A percentile compares a stretch with the other conserved stretches of the same genome.
These are phyloP conservation scores for Teratosphaeria zuluensis DNA, from an alignment of 2,329 filamentous ascomycete genomes.

Conservation along the genomic window DNA sequence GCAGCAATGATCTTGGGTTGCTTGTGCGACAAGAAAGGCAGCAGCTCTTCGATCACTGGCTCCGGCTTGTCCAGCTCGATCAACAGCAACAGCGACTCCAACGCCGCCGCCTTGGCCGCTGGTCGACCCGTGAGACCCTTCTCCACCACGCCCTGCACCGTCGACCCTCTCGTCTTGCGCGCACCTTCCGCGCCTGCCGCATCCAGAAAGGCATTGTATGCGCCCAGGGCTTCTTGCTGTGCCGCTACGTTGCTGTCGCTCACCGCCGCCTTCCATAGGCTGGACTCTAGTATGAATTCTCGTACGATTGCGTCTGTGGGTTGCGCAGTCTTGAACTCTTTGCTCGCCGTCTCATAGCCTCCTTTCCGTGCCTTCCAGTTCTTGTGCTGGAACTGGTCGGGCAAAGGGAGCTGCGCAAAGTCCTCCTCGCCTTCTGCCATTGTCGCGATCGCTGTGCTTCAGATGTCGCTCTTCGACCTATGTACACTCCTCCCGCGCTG, in stretches of 20 bases:
- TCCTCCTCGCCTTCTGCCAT: constrained; percentile 69
- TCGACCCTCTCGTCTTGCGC: constrained; percentile 59
- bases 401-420: constrained; percentile 65
- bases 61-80: constrained; percentile 80
- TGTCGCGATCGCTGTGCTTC: neutral
- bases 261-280: constrained; percentile 85
- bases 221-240: constrained; percentile 81
- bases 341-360: constrained; percentile 85
- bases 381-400: constrained; percentile 80
- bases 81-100: constrained; percentile 80
- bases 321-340: constrained; percentile 73
- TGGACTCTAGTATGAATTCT: constrained; percentile 75
- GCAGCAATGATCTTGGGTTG: constrained; percentile 79
- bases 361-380: constrained; percentile 95
- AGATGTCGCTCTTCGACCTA: neutral
- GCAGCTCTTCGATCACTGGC: constrained; percentile 80
- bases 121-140: constrained; percentile 87
- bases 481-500: no score
- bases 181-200: constrained; percentile 68
- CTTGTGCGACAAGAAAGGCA: constrained; percentile 76
- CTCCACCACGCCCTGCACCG: constrained; percentile 72
- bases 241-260: constrained; percentile 94
- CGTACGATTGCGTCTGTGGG: constrained; percentile 78
- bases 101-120: constrained; percentile 74
- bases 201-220: constrained; percentile 85